Evolutionary conservation across 352 stramenopile species (phyloP).

Genomic region (Halophytophthora batemanensis): DNA sequence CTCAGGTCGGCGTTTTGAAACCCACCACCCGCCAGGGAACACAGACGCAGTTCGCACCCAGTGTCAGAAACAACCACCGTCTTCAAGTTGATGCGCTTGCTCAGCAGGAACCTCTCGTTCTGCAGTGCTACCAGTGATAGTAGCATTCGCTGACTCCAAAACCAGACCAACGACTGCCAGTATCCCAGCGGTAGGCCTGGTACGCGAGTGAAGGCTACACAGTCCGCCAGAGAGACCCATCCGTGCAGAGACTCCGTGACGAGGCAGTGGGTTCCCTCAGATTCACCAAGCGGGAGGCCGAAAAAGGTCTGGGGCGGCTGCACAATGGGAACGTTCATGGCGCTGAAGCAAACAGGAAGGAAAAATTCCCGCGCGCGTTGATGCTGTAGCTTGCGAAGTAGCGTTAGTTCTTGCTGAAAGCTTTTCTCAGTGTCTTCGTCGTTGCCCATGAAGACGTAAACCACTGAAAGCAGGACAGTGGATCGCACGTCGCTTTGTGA

Average conservation of each 20-base stretch:
- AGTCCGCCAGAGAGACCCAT: slow-evolving; percentile 25
- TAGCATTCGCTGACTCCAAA: slow-evolving; percentile 36
- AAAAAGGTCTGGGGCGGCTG: slow-evolving; percentile 1
- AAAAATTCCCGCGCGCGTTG: slow-evolving; percentile 21
- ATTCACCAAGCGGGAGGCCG: background rate
- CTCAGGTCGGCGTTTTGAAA: slow-evolving; percentile 7
- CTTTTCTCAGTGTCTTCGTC: background rate
- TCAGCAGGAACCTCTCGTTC: slow-evolving; percentile 21
- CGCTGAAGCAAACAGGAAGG: slow-evolving; percentile 11
- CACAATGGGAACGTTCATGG: slow-evolving; percentile 16
- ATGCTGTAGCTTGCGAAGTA: slow-evolving; percentile 24
- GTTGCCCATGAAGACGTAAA: slow-evolving; percentile 11
- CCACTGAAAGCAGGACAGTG: slow-evolving; percentile 11
- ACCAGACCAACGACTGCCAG: slow-evolving; percentile 25
- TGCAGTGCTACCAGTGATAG: slow-evolving; percentile 26
- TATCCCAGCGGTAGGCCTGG: slow-evolving; percentile 9
- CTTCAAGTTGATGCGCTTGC: slow-evolving; percentile 13
- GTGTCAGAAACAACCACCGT: slow-evolving; percentile 30
- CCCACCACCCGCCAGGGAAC: slow-evolving; percentile 10
- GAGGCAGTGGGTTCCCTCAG: slow-evolving; percentile 12
- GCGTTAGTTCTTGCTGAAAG: slow-evolving; percentile 23
- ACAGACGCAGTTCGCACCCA: slow-evolving; percentile 24
- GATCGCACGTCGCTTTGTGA: background rate
- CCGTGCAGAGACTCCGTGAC: slow-evolving; percentile 30
- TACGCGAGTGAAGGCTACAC: slow-evolving; percentile 14